Evolutionary conservation across 176 grass and related monocot genomes (phyloP).

Genomic region (Oryza meridionalis): DNA sequence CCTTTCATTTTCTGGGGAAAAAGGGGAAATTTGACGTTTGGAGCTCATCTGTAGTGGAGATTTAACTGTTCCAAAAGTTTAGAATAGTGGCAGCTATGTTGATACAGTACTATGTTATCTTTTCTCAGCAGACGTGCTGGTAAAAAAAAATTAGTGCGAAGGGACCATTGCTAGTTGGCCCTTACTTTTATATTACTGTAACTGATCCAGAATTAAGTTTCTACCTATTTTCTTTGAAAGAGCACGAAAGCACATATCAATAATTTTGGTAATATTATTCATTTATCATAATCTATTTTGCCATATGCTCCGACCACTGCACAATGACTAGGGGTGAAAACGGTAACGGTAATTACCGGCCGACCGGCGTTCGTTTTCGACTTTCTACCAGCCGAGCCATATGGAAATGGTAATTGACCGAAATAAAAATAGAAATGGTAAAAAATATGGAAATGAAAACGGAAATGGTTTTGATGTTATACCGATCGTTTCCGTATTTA

Average conservation of each 20-base stretch:
- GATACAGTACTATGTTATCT: background rate
- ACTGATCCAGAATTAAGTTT: background rate
- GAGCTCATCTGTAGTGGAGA: background rate
- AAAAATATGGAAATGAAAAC: too few relatives aligned
- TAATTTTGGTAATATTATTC: background rate
- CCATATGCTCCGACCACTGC: background rate
- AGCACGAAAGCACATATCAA: background rate
- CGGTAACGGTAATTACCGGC: too few relatives aligned
- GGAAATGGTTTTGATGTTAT: too few relatives aligned
- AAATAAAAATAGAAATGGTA: too few relatives aligned
- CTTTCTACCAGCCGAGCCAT: too few relatives aligned
- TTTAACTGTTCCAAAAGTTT: constrained; percentile 23
- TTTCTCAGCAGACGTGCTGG: background rate
- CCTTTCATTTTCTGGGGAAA: background rate
- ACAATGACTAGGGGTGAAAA: too few relatives aligned
- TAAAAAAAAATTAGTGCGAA: background rate
- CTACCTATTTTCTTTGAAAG: background rate
- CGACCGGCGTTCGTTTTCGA: too few relatives aligned
- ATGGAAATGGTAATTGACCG: too few relatives aligned
- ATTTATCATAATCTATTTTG: background rate
- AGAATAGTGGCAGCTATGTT: background rate
- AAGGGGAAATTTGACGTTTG: background rate
- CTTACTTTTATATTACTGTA: background rate
- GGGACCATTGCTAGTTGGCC: constrained; percentile 8
- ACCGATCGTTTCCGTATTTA: too few relatives aligned